Evolutionary conservation across 2,329 filamentous ascomycete genomes (phyloP), one percentile per base, ranked within the genome.

Genomic region (Penicillium concentricum): DNA sequence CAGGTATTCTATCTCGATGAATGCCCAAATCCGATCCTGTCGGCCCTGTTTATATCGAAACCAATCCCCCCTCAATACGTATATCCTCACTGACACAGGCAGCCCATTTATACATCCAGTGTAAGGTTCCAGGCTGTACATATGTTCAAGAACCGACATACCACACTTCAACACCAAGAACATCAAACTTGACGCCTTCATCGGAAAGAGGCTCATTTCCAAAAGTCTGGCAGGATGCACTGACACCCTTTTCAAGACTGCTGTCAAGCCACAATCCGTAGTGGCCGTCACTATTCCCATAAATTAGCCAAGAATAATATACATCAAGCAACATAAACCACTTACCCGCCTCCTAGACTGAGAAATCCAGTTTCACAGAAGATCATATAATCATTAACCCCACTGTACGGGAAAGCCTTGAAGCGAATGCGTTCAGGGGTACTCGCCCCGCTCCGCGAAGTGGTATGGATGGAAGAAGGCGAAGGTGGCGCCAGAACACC

Each of bases 321-420:
- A 12, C 28, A 1, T n/a, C 5, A 5, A 22, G 8, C 24, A 38
- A 24, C 22, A 34, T 39, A 54, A 12, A 20, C 51, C 18, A 74
- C 80, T 75, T 67, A 86, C 77, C 84, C 91, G 54, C 91, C 93
- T 12, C 94, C 94, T 20, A 97, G 82, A 68, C 90, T 94, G 42
- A 99, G 75, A 72, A 90, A 97, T 24, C 87, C 84, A 3, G 85
- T 81, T 76, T 97, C 92, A 75, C 93, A 97, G 68, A 95, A 89
- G 64, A 97, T 94, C 79, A 93, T 91, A 72, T 96, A 99, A 74
- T 97, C 94, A 73, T 99, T 97, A 39, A 96, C 84, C 5, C 94
- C 94, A 55, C 90, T 95, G 70, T 97, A 97, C 0, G 93, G 92
- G 68, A 97, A 99, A 0, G 93, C 93, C 76, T 96, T 97, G 82